Evolutionary conservation across 2,329 filamentous ascomycete species (phyloP).

Genomic region (Pseudohalonectria lignicola): DNA sequence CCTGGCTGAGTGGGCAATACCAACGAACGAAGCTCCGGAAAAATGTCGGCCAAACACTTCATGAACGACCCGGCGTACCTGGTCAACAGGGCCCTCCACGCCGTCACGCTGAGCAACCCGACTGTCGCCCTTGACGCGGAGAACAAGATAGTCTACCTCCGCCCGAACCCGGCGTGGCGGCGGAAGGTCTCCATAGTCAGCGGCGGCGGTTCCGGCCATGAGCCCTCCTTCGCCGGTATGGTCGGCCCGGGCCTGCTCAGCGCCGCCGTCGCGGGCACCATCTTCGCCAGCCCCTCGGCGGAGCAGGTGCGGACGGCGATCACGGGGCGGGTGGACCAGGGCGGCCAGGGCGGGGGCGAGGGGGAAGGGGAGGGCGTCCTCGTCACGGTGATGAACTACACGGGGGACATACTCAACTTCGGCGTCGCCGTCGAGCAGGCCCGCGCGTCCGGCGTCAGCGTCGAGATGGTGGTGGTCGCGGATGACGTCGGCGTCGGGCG

Average conservation of each 20-base stretch:
- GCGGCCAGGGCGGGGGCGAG: constrained; percentile 14
- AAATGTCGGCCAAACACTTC: constrained; percentile 68
- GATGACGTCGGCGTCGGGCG: constrained; percentile 89
- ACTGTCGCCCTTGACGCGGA: constrained; percentile 64
- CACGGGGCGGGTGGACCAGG: constrained; percentile 56
- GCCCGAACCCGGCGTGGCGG: constrained; percentile 33
- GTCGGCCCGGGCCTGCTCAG: constrained; percentile 73
- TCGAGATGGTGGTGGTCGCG: constrained; percentile 84
- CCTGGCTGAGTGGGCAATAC: too few relatives aligned
- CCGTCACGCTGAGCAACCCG: constrained; percentile 75
- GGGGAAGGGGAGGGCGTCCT: constrained; percentile 58
- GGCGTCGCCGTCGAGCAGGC: constrained; percentile 91
- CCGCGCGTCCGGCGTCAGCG: constrained; percentile 61
- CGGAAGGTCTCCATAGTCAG: constrained; percentile 68
- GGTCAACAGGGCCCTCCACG: constrained; percentile 64
- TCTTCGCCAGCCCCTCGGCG: constrained; percentile 64
- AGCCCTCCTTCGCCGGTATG: constrained; percentile 78
- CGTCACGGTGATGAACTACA: constrained; percentile 95
- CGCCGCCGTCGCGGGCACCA: constrained; percentile 75
- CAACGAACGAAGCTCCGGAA: too few relatives aligned
- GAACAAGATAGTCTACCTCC: constrained; percentile 77
- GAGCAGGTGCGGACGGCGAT: constrained; percentile 75
- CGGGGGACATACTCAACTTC: constrained; percentile 82
- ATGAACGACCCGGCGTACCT: constrained; percentile 73
- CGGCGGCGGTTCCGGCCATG: constrained; percentile 83